These are phyloP conservation scores for Volutella citrinella DNA, from an alignment of 2,329 filamentous ascomycete genomes.

Conservation along the genomic window DNA sequence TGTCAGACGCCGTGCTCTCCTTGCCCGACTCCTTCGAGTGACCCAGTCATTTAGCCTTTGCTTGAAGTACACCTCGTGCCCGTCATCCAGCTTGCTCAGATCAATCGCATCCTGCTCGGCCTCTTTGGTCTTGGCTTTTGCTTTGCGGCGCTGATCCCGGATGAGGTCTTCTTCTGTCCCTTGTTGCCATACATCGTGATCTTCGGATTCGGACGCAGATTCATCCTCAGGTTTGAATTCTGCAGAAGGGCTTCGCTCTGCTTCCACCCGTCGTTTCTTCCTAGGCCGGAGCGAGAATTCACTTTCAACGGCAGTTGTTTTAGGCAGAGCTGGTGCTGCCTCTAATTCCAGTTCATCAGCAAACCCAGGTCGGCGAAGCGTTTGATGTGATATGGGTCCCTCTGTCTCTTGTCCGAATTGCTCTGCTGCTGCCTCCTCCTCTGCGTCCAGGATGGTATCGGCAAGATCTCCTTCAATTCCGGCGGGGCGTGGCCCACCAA, in stretches of 20 bases:
- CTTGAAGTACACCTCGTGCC: constrained; percentile 79
- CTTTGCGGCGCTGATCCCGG: constrained; percentile 40
- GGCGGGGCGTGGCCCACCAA: constrained; percentile 61
- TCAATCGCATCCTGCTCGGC: constrained; percentile 42
- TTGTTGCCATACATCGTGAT: constrained; percentile 36
- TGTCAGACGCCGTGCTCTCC: constrained; percentile 38
- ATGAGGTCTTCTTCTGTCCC: constrained; percentile 37
- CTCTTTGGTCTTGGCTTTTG: constrained; percentile 35
- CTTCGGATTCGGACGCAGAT: constrained; percentile 31
- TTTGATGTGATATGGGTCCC: constrained; percentile 65
- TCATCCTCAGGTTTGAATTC: constrained; percentile 41
- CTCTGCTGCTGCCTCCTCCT: constrained; percentile 60
- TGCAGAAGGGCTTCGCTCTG: constrained; percentile 39
- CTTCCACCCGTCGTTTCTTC: constrained; percentile 49
- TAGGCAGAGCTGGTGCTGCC: constrained; percentile 11
- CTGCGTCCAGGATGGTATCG: constrained; percentile 76
- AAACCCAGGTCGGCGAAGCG: constrained; percentile 72
- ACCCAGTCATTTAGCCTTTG: constrained; percentile 74
- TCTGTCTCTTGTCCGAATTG: constrained; percentile 39
- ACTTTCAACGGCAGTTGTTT: constrained; percentile 35
- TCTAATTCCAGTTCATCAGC: constrained; percentile 32
- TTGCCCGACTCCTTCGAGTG: constrained; percentile 41
- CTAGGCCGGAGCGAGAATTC: constrained; percentile 59
- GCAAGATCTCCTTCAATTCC: constrained; percentile 68
- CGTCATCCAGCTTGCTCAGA: constrained; percentile 73